Evolutionary conservation across 345 rosid species (phyloP).

Genomic region (Murraya paniculata): DNA sequence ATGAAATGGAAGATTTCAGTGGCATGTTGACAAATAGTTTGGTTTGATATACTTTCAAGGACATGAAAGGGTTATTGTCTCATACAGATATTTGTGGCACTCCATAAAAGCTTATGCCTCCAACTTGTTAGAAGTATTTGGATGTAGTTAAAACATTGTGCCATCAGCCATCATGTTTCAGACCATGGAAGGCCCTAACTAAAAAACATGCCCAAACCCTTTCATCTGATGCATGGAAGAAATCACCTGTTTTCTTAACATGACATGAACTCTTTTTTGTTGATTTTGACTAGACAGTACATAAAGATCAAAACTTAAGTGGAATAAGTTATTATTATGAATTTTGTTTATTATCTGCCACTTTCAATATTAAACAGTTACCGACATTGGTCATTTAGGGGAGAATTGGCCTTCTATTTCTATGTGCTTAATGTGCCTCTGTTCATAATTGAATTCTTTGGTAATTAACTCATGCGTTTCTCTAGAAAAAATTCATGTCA

Average conservation of each 20-base stretch:
- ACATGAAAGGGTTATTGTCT: not conserved
- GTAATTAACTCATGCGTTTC: not conserved
- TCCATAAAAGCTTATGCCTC: not conserved
- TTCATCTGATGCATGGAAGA: not conserved
- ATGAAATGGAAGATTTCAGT: not conserved
- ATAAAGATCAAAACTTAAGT: not conserved
- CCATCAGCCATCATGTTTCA: not conserved
- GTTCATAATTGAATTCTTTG: not conserved
- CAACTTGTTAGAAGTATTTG: not conserved
- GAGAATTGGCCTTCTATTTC: not conserved
- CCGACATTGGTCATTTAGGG: not conserved
- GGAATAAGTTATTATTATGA: not conserved
- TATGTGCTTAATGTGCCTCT: not conserved
- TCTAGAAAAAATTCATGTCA: not conserved
- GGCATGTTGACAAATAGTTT: not conserved
- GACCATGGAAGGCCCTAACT: not conserved
- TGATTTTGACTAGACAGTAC: not conserved
- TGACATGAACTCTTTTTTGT: not conserved
- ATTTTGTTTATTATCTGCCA: not conserved
- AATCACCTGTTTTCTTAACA: not conserved
- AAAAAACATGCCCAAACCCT: not conserved
- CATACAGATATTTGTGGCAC: not conserved
- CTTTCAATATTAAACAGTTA: not conserved
- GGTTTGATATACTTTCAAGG: not conserved
- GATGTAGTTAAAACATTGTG: not conserved